phyloP scores from a whole-genome alignment of 306 rosid genomes.

The Mucuna pruriens region DNA sequence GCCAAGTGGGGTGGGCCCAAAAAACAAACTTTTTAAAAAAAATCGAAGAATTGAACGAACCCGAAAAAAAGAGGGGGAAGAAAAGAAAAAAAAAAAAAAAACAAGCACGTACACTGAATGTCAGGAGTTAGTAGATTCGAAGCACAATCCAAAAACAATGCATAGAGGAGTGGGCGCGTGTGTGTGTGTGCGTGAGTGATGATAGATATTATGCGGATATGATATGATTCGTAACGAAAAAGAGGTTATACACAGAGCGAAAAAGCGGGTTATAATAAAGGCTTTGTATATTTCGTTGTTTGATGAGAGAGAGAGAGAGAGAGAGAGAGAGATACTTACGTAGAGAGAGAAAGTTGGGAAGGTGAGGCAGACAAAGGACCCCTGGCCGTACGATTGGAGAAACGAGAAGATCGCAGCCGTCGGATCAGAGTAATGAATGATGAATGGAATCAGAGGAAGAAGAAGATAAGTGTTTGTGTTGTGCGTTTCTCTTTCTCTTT shows the following conservation, averaged over 20 bases:
- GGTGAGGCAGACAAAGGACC: slow-evolving; percentile 53
- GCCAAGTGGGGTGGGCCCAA: slow-evolving; percentile 14
- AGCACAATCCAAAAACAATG: slow-evolving; percentile 28
- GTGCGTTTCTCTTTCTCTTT: neutral
- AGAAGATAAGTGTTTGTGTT: slow-evolving; percentile 31
- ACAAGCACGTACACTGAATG: slow-evolving; percentile 46
- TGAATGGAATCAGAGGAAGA: slow-evolving; percentile 49
- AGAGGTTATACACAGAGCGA: slow-evolving; percentile 12
- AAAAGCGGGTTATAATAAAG: slow-evolving; percentile 48
- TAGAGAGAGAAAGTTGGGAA: slow-evolving; percentile 45
- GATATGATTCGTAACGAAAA: slow-evolving; percentile 45
- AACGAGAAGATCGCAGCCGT: slow-evolving; percentile 77
- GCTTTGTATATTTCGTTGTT: slow-evolving; percentile 18
- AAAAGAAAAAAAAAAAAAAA: neutral
- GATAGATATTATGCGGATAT: too few species aligned
- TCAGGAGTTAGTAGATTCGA: slow-evolving; percentile 41
- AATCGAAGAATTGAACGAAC: slow-evolving; percentile 8
- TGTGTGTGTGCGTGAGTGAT: slow-evolving; percentile 31
- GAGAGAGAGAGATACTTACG: slow-evolving; percentile 55
- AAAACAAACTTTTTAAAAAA: neutral
- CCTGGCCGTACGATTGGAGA: slow-evolving; percentile 72
- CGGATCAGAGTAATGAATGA: slow-evolving; percentile 59
- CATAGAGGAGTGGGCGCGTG: neutral
- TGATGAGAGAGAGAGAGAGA: neutral
- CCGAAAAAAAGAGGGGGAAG: neutral